Base-by-base conservation (phyloP, 805 yeast species). In the Ogataea pignaliae region DNA sequence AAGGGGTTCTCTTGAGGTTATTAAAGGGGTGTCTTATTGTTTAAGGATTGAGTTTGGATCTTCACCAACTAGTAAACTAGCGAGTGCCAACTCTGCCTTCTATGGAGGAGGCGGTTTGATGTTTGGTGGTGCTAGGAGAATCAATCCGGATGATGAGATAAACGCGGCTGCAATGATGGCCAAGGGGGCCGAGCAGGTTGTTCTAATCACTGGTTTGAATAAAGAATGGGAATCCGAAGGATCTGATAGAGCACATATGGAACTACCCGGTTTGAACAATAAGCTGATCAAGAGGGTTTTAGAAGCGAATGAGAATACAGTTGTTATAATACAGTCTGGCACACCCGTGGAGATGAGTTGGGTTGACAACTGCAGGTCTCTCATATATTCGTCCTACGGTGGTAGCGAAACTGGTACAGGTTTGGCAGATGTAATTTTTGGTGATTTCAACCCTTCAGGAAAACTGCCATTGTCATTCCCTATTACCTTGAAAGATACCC, bases 1-100 rank as follows among this genome's bases (percentile, higher is more conserved):
- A 50, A 61, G 53, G 9, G 72, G 72, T 3, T 50, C 56, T 7
- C 53, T 72, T 29, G 34, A 51, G 1, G 61, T 78, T 44, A 68
- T 64, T 40, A 68, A 66, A 46, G 84, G 81, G 3, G 56, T 62
- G 37, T 52, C 55, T 16, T 78, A 79, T 64, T 63, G 68, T 26
- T 45, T 78, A 46, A 66, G 60, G 45, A 69, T 78, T 38, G 76
- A 73, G 53, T 79, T 68, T 52, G 85, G 82, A 16, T 67, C 78
- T n/a, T 65, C 72, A 15, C 61, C 64, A 11, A 77, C 81, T 17
- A 42, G 44, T 36, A 36, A 37, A 14, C 21, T 46, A 13, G 36
- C 39, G 9, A 39, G 40, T 17, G 26, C 42, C 17, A 30, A 40
- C 32, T 36, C 42, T 36, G 35, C 43, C 41, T 41, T 42, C 17